Evolutionary conservation across 2,329 filamentous ascomycete species (phyloP).

Genomic region (Phialophora verrucosa): DNA sequence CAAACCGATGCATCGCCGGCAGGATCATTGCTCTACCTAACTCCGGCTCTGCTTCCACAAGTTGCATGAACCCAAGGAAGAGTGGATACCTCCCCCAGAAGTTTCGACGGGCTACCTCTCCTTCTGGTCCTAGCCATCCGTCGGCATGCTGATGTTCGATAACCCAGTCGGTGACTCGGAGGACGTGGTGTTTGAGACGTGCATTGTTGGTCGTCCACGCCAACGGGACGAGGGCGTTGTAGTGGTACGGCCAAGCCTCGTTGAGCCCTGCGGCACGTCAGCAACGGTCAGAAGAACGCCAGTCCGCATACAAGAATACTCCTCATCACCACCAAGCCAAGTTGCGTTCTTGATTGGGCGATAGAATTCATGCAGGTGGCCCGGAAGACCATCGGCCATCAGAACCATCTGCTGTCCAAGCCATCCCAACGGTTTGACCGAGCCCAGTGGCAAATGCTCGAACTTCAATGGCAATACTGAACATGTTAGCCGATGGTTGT

Average conservation of each 20-base stretch:
- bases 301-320: conserved; percentile 53
- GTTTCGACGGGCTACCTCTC: conserved; percentile 49
- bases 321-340: conserved; percentile 59
- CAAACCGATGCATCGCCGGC: conserved; percentile 57
- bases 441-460: conserved; percentile 55
- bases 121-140: conserved; percentile 65
- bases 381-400: conserved; percentile 59
- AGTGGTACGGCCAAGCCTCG: conserved; percentile 65
- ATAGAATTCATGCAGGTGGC: conserved; percentile 63
- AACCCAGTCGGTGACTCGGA: conserved; percentile 53
- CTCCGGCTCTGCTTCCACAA: conserved; percentile 58
- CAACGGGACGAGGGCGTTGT: conserved; percentile 63
- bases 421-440: conserved; percentile 59
- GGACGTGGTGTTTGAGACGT: conserved; percentile 58
- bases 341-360: conserved; percentile 58
- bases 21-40: conserved; percentile 54
- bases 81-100: conserved; percentile 62
- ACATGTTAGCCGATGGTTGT: background rate
- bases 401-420: conserved; percentile 57
- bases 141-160: conserved; percentile 57
- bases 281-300: background rate
- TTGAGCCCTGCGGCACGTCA: conserved; percentile 47
- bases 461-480: conserved; percentile 47
- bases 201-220: conserved; percentile 58
- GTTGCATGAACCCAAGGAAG: conserved; percentile 56